Conservation (phyloP, 2,329 filamentous ascomycete species). For the Aspergillus quadrilineatus region DNA sequence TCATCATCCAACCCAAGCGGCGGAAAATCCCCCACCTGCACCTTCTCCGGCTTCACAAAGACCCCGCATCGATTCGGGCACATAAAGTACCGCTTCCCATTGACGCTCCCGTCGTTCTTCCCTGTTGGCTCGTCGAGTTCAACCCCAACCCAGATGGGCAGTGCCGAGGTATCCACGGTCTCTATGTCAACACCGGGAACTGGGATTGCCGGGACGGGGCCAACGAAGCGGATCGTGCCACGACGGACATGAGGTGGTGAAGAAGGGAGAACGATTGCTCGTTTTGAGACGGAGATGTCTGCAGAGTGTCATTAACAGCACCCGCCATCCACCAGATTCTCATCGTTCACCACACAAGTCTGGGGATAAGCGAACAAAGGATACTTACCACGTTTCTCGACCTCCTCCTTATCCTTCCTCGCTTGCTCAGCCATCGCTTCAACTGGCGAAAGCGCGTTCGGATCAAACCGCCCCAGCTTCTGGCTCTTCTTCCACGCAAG, state of each 20-base stretch:
- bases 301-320: not conserved
- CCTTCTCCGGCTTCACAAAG: conserved; percentile 62
- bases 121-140: conserved; percentile 64
- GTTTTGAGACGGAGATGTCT: conserved; percentile 45
- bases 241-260: conserved; percentile 44
- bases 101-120: conserved; percentile 61
- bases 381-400: conserved; percentile 64
- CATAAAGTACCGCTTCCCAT: conserved; percentile 55
- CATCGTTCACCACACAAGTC: not conserved
- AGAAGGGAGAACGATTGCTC: conserved; percentile 48
- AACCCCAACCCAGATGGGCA: conserved; percentile 58
- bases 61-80: conserved; percentile 56
- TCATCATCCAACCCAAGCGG: conserved; percentile 53
- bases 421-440: conserved; percentile 69
- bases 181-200: conserved; percentile 31
- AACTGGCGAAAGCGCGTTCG: conserved; percentile 71
- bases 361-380: not conserved
- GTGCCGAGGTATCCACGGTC: conserved; percentile 19
- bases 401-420: conserved; percentile 58
- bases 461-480: conserved; percentile 94
- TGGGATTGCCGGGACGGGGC: conserved; percentile 42
- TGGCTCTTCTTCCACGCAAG: conserved; percentile 94
- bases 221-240: conserved; percentile 44
- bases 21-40: conserved; percentile 61
- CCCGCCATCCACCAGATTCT: not conserved